A percentile compares a stretch with the other conserved stretches of the same genome.
Evolutionary conservation across 352 stramenopile genomes (phyloP).

Genomic region (Albugo candida): DNA sequence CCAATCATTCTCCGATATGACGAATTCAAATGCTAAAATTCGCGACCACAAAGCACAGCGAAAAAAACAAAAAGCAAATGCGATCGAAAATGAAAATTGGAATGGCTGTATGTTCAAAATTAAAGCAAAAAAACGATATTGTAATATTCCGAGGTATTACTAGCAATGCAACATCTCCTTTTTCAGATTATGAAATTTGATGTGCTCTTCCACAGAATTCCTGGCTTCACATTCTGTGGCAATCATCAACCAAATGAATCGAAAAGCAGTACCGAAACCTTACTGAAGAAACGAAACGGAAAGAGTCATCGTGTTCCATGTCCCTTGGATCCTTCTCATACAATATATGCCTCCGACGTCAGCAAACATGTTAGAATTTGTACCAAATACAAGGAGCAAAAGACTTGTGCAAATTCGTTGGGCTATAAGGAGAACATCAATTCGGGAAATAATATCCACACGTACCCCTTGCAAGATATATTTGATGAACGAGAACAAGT

Average conservation of each 20-base stretch:
- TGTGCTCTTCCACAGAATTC: constrained; percentile 14
- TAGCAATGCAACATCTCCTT: not conserved
- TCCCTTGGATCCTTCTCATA: constrained; percentile 44
- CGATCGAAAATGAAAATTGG: constrained; percentile 33
- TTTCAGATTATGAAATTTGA: not conserved
- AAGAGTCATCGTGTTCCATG: constrained; percentile 44
- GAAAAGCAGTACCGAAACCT: constrained; percentile 23
- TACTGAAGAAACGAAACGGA: constrained; percentile 37
- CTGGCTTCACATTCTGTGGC: constrained; percentile 43
- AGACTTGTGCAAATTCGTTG: constrained; percentile 29
- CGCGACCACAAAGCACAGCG: constrained; percentile 13
- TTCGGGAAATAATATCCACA: constrained; percentile 17
- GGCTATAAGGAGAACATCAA: constrained; percentile 71
- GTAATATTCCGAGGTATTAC: constrained; percentile 47
- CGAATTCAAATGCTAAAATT: not conserved
- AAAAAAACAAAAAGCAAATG: constrained; percentile 36
- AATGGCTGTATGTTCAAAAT: constrained; percentile 64
- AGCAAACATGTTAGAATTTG: constrained; percentile 62
- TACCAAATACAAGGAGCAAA: constrained; percentile 51
- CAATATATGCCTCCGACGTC: constrained; percentile 59
- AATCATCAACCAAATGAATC: constrained; percentile 40
- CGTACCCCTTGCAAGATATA: not conserved
- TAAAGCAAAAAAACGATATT: constrained; percentile 62
- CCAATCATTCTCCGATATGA: no score
- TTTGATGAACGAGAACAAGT: not conserved